A percentile compares a stretch with the other conserved stretches of the same genome.
These are phyloP conservation scores for Rhizopus microsporus DNA, from an alignment of 371 early-diverging fungal genomes.

Conservation along the genomic window DNA sequence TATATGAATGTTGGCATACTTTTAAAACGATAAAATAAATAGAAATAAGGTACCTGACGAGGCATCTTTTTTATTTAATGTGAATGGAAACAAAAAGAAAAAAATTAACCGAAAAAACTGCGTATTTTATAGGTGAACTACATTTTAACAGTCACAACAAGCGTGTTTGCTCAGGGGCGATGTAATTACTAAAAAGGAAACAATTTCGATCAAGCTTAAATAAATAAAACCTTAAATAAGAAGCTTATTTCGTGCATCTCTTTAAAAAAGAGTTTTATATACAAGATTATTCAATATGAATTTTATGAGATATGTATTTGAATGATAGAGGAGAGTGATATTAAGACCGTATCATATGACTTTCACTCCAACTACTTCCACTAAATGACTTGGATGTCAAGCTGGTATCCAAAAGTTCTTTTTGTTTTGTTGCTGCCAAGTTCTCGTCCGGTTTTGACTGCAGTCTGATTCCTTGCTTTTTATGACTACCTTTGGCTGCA, in stretches of 20 bases:
- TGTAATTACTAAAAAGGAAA: not conserved
- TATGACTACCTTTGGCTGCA: not conserved
- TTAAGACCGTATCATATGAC: slow-evolving; percentile 31
- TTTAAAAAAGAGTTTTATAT: too few species aligned
- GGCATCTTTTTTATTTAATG: slow-evolving; percentile 18
- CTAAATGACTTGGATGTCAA: slow-evolving; percentile 17
- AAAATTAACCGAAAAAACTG: not conserved
- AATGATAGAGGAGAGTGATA: not conserved
- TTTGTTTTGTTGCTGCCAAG: slow-evolving; percentile 7
- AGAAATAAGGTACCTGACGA: slow-evolving; percentile 24
- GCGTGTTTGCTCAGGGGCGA: not conserved
- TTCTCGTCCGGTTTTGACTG: slow-evolving; percentile 9
- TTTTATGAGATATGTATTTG: too few species aligned
- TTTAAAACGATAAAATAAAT: not conserved
- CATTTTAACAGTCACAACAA: not conserved
- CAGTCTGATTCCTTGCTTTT: slow-evolving; percentile 10
- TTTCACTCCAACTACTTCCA: slow-evolving; percentile 30
- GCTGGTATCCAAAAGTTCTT: slow-evolving; percentile 20
- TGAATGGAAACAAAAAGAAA: slow-evolving; percentile 2
- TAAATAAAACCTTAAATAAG: too few species aligned
- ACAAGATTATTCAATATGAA: not conserved
- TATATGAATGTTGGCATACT: slow-evolving; percentile 7
- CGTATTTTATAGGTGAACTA: not conserved
- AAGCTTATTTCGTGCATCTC: too few species aligned
- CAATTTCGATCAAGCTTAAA: too few species aligned